Percentiles rank a stretch among this genome's conserved stretches.
Conservation (phyloP, 2,329 filamentous ascomycete genomes). For the Fusarium torulosum region DNA sequence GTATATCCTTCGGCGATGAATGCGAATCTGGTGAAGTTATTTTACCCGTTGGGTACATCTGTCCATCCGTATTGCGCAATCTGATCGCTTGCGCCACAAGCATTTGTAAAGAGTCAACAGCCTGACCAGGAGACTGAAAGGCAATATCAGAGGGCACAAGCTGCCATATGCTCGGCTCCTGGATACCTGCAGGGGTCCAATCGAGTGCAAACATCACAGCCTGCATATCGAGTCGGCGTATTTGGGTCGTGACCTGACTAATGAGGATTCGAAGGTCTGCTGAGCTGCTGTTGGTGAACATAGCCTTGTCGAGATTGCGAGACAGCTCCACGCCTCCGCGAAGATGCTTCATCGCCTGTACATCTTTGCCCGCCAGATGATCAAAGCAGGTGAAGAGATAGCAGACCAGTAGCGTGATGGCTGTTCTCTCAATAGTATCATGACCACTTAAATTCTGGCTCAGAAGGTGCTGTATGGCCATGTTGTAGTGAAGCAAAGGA, state of each 20-base stretch:
- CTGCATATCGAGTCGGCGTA: background rate
- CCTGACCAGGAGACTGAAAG: background rate
- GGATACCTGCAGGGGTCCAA: background rate
- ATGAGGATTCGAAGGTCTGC: background rate
- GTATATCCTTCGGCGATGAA: background rate
- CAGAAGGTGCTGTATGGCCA: background rate
- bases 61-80: background rate
- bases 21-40: background rate
- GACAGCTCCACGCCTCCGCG: background rate
- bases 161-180: background rate
- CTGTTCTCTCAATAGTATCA: background rate
- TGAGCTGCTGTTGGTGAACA: background rate
- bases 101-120: background rate
- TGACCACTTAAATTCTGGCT: background rate
- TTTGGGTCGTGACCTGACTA: background rate
- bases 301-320: background rate
- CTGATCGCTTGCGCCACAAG: background rate
- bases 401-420: background rate
- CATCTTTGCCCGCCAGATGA: background rate
- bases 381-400: constrained; percentile 1
- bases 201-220: background rate
- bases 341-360: background rate
- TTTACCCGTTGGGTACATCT: background rate
- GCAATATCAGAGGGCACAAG: background rate
- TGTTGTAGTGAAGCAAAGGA: background rate